Evolutionary conservation across 768 basidiomycete genomes (phyloP).

Genomic region (Gelatoporia subvermispora): DNA sequence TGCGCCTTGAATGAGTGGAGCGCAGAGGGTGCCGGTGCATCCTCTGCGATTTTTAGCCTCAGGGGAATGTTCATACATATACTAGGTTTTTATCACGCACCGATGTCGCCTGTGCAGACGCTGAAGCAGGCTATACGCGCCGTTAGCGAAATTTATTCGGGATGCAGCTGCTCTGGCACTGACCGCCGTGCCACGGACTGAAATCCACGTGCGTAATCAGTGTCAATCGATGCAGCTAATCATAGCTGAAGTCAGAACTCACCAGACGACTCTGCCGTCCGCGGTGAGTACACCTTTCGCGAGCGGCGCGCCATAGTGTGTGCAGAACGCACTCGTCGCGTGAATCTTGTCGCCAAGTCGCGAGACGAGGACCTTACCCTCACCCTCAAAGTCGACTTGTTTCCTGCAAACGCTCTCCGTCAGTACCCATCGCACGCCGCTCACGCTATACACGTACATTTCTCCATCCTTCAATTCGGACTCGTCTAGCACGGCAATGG

Average conservation of each 20-base stretch:
- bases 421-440: background rate
- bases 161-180: constrained; percentile 6
- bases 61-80: constrained; percentile 9
- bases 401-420: constrained; percentile 47
- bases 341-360: constrained; percentile 70
- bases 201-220: too few species aligned
- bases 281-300: constrained; percentile 76
- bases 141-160: background rate
- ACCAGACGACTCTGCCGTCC: constrained; percentile 80
- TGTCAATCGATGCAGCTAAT: too few species aligned
- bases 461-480: constrained; percentile 49
- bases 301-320: constrained; percentile 88
- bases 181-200: constrained; percentile 88
- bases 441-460: constrained; percentile 36
- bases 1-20: constrained; percentile 74
- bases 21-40: constrained; percentile 79
- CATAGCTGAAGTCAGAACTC: constrained; percentile 14
- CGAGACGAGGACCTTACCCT: constrained; percentile 74
- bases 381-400: constrained; percentile 68
- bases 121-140: constrained; percentile 72
- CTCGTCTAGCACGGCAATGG: constrained; percentile 44
- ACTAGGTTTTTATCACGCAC: constrained; percentile 28
- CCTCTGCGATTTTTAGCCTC: constrained; percentile 45
- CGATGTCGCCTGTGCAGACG: constrained; percentile 78
- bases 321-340: constrained; percentile 82